These are phyloP conservation scores for Hortaea werneckii DNA, from an alignment of 2,329 filamentous ascomycete genomes.

Conservation along the genomic window DNA sequence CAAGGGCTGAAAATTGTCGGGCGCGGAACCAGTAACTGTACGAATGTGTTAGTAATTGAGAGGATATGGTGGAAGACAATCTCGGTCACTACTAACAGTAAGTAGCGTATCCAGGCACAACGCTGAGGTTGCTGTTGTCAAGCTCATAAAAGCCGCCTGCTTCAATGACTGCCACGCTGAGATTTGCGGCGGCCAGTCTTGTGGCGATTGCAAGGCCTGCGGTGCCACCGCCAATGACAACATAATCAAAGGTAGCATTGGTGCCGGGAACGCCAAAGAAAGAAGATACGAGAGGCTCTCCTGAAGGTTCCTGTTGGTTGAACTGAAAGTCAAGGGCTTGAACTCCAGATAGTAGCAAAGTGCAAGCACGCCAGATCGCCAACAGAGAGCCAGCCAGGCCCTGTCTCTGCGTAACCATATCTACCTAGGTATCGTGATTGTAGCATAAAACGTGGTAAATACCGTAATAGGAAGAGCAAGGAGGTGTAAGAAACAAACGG, in stretches of 20 bases:
- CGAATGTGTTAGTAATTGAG: too few relatives aligned
- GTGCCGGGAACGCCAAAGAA: slow-evolving; percentile 1
- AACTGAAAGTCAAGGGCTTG: not conserved
- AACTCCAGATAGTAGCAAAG: not conserved
- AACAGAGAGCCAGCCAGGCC: too few relatives aligned
- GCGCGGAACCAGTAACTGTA: not conserved
- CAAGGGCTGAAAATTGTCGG: slow-evolving; percentile 8
- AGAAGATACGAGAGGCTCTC: not conserved
- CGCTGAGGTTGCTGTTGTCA: slow-evolving; percentile 10
- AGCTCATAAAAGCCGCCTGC: slow-evolving; percentile 16
- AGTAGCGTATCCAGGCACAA: slow-evolving; percentile 2
- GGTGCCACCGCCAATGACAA: slow-evolving; percentile 12
- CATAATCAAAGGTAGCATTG: slow-evolving; percentile 15
- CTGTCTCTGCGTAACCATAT: too few relatives aligned
- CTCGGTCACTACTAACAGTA: too few relatives aligned
- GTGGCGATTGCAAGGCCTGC: slow-evolving; percentile 12
- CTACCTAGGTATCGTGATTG: too few relatives aligned
- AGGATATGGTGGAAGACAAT: too few relatives aligned
- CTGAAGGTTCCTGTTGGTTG: not conserved
- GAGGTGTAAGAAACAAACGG: too few relatives aligned
- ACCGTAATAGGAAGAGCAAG: too few relatives aligned
- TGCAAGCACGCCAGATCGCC: too few relatives aligned
- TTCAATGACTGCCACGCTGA: slow-evolving; percentile 16
- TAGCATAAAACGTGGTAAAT: too few relatives aligned
- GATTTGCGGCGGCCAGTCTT: slow-evolving; percentile 10